Percentiles rank a stretch among this genome's conserved stretches.
These are phyloP conservation scores for Globisporangium alternatum DNA, from an alignment of 352 stramenopile species.

Conservation along the genomic window DNA sequence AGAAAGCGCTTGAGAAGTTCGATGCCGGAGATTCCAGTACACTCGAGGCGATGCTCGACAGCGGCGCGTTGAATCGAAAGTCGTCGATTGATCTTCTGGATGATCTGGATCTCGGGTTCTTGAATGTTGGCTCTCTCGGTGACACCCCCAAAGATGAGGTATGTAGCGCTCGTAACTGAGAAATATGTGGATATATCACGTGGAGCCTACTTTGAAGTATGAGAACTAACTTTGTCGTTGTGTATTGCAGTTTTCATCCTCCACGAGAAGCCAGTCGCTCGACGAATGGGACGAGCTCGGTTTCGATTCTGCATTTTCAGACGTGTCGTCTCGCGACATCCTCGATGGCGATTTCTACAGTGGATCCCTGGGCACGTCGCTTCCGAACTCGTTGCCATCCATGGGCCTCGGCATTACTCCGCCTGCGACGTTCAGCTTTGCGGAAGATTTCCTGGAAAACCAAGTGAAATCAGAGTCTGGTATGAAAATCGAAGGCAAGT, in stretches of 20 bases:
- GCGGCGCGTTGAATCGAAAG: conserved; percentile 78
- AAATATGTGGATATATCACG: neutral
- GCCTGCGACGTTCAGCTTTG: conserved; percentile 80
- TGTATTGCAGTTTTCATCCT: conserved; percentile 43
- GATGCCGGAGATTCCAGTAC: conserved; percentile 83
- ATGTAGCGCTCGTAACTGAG: neutral
- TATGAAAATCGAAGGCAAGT: conserved; percentile 39
- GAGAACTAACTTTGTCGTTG: conserved; percentile 1
- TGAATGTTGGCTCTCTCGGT: conserved; percentile 82
- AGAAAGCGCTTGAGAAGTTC: conserved; percentile 88
- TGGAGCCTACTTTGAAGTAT: no score
- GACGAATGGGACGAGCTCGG: conserved; percentile 86
- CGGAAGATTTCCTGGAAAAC: conserved; percentile 82
- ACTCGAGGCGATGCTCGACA: conserved; percentile 83
- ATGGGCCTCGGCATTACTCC: conserved; percentile 85
- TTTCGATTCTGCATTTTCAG: conserved; percentile 80
- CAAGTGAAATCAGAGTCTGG: conserved; percentile 54
- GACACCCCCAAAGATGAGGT: conserved; percentile 85
- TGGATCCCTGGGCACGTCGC: conserved; percentile 75
- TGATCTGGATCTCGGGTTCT: conserved; percentile 84
- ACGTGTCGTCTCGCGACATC: conserved; percentile 75
- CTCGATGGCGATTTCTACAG: conserved; percentile 81
- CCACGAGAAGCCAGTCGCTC: conserved; percentile 64
- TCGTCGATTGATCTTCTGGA: conserved; percentile 83
- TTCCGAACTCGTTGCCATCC: conserved; percentile 85